These are phyloP conservation scores for Fusarium paranaense DNA, from an alignment of 2,329 filamentous ascomycete genomes.

Conservation along the genomic window DNA sequence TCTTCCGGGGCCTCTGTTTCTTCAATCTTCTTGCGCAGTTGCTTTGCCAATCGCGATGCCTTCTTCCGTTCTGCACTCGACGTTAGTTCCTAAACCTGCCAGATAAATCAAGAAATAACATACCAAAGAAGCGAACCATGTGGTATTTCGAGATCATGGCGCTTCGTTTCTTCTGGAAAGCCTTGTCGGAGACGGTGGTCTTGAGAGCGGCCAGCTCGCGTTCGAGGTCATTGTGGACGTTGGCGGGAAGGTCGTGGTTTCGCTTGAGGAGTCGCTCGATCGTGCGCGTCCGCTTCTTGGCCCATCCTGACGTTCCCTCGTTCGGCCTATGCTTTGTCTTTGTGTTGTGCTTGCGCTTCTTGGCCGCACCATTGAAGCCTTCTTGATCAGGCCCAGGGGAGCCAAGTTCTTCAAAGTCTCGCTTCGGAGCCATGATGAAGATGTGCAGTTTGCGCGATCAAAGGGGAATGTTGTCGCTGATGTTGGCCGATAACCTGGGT, in stretches of 20 bases:
- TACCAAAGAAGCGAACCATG: conserved; percentile 87
- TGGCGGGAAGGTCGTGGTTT: conserved; percentile 72
- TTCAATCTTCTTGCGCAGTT: conserved; percentile 69
- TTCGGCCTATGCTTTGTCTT: conserved; percentile 56
- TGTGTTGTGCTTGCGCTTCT: conserved; percentile 51
- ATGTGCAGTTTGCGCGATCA: background rate
- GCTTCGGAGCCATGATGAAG: conserved; percentile 47
- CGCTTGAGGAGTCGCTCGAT: conserved; percentile 74
- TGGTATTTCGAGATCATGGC: conserved; percentile 84
- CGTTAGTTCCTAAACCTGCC: conserved; percentile 14
- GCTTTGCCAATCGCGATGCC: conserved; percentile 74
- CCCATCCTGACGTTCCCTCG: conserved; percentile 65
- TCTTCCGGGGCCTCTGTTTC: conserved; percentile 64
- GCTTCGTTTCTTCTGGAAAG: conserved; percentile 70
- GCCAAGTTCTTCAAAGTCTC: conserved; percentile 46
- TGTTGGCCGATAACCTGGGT: background rate
- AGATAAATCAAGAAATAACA: conserved; percentile 33
- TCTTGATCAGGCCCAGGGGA: conserved; percentile 43
- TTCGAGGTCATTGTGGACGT: conserved; percentile 76
- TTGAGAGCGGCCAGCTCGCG: conserved; percentile 76
- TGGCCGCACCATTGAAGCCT: conserved; percentile 36
- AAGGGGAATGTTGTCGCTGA: background rate
- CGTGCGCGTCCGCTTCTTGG: conserved; percentile 79
- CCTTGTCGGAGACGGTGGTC: conserved; percentile 70
- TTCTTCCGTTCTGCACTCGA: conserved; percentile 76